These are phyloP conservation scores for Mollisia scopiformis DNA, from an alignment of 2,329 filamentous ascomycete species.

Conservation along the genomic window DNA sequence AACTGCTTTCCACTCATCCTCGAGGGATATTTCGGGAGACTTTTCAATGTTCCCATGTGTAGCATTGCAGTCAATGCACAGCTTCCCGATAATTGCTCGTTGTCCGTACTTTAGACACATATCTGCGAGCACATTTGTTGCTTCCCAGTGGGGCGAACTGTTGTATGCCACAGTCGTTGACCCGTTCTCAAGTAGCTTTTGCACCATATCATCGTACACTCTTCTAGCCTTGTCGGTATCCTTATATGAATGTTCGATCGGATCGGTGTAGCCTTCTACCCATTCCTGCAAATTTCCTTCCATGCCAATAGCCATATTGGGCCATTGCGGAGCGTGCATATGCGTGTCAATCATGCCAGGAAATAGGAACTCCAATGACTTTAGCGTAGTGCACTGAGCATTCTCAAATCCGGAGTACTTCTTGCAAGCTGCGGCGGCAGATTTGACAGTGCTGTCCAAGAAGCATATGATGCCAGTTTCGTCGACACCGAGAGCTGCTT, in stretches of 20 bases:
- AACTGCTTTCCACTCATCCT: slow-evolving; percentile 17
- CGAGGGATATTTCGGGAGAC: slow-evolving; percentile 41
- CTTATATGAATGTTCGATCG: slow-evolving; percentile 68
- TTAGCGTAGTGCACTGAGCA: not conserved
- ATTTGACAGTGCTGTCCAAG: not conserved
- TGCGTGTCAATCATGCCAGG: slow-evolving; percentile 69
- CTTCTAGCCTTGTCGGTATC: slow-evolving; percentile 62
- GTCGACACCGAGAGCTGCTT: not conserved
- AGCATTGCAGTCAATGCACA: slow-evolving; percentile 71
- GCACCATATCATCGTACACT: slow-evolving; percentile 77
- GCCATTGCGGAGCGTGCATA: slow-evolving; percentile 65
- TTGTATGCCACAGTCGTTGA: slow-evolving; percentile 92
- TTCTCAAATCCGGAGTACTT: not conserved
- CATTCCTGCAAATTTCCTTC: slow-evolving; percentile 54
- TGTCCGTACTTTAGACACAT: slow-evolving; percentile 80
- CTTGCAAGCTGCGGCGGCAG: not conserved
- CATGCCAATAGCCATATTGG: slow-evolving; percentile 41
- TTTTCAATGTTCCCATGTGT: slow-evolving; percentile 57
- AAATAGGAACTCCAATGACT: slow-evolving; percentile 48
- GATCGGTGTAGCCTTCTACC: slow-evolving; percentile 67
- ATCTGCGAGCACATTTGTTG: slow-evolving; percentile 84
- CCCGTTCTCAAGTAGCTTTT: slow-evolving; percentile 79
- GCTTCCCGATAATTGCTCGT: slow-evolving; percentile 80
- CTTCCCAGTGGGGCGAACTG: slow-evolving; percentile 80
- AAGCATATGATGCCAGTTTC: not conserved